Evolutionary conservation across 257 asterid species (phyloP), one percentile per base, ranked within the genome.

Genomic region (Salvia hispanica): DNA sequence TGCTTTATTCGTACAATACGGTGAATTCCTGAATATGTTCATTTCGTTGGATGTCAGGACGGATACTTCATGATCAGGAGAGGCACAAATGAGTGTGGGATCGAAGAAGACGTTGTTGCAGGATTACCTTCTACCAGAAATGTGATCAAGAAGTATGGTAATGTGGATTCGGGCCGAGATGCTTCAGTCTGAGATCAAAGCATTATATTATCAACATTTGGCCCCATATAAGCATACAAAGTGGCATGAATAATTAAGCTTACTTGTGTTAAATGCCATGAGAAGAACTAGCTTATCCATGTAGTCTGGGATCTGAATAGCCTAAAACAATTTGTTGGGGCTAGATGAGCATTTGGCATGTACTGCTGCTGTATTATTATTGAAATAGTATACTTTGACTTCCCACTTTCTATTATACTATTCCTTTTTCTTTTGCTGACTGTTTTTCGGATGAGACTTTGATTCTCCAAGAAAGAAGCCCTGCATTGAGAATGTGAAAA

Each of bases 61-160:
- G 99, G 99, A 66, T 90, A 85, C 84, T 93, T 93, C 87, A 88
- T 62, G 90, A 90, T 93, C 74, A 76, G 76, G 66, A 79, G 96
- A 76, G 99, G 97, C 70, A 83, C 95, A 56, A 90, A 93, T 39
- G 99, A 93, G 72, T 93, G 99, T 72, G 99, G 92, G 69, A 93
- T 93, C 39, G 99, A 93, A 77, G 91, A 72, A 64, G 92, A 77
- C 1, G 95, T 80, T 2, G 88, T 81, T 39, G 95, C 96, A 4
- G 99, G 99, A 69, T 39, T 78, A 63, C 96, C 99, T 67, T 93
- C 97, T 9, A 0, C 91, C 3, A 86, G 34, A 74, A 86, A 85
- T 74, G 45, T 92, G 83, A 75, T 83, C 28, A 25, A 37, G 31
- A 58, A 75, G 65, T 48, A 72, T 43, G 75, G 77, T 50, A 50